phyloP scores from a whole-genome alignment of 1,139 yeast genomes.

The Zygotorulaspora mrakii region DNA sequence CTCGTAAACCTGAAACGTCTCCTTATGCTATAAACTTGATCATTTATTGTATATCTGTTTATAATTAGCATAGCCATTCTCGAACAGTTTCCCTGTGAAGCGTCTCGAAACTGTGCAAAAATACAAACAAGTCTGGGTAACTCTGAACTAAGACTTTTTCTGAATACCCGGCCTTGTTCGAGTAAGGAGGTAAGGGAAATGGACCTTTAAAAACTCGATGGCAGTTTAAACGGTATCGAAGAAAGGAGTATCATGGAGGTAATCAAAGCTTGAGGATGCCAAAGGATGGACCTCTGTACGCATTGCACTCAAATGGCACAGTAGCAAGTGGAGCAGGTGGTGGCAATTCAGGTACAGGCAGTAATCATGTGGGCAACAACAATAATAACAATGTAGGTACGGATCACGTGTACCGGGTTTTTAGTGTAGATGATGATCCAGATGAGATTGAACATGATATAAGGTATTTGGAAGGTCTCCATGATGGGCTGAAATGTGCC shows the following conservation, averaged over 20 bases:
- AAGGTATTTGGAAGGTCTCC: slow-evolving; percentile 67
- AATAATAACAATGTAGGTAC: slow-evolving; percentile 4
- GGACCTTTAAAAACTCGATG: not conserved
- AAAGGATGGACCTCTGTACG: slow-evolving; percentile 15
- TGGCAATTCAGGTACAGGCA: slow-evolving; percentile 11
- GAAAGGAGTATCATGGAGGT: too few species aligned
- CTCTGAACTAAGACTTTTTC: too few species aligned
- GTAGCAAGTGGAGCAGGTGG: slow-evolving; percentile 8
- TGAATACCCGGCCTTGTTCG: too few species aligned
- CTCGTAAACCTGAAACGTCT: not conserved
- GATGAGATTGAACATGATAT: slow-evolving; percentile 56
- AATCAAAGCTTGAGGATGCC: slow-evolving; percentile 15
- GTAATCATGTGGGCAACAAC: not conserved
- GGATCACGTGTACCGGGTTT: slow-evolving; percentile 41
- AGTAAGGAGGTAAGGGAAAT: not conserved
- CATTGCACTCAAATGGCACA: slow-evolving; percentile 17
- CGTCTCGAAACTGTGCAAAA: not conserved
- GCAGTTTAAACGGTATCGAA: not conserved
- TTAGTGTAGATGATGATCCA: slow-evolving; percentile 75
- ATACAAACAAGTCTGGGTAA: too few species aligned
- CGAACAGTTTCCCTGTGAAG: slow-evolving; percentile 2
- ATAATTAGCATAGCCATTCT: slow-evolving; percentile 4
- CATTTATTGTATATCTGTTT: not conserved
- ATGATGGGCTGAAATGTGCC: slow-evolving; percentile 58
- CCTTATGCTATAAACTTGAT: not conserved